Base-by-base conservation (phyloP, 2,329 filamentous ascomycete genomes). In the Kalaharituber pfeilii region DNA sequence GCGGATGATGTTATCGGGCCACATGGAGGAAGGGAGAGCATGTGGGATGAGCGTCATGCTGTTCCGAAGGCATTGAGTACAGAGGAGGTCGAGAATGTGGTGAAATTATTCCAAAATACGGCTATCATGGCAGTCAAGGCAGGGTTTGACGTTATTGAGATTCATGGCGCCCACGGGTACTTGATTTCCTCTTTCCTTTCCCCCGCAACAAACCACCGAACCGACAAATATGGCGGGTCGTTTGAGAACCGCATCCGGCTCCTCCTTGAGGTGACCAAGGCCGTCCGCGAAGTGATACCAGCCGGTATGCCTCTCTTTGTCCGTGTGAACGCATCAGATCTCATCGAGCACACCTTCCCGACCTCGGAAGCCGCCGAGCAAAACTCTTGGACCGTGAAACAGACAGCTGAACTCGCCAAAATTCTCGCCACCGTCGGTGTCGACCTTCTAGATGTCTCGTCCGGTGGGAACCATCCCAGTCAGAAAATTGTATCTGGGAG, bases 381-480 rank as follows among this genome's bases (percentile, higher is more conserved):
- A 80, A 78, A 77, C 73, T 79, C 69, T 75, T 80, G 59, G 56
- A 57, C 29, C 54, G 61, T 78, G 2, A 74, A 79, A 15, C 75
- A 89, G 53, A 80, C 78, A 0, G 72, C 78, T 27, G 71, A 71
- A 50, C 74, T 91, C 1, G 81, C 84, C 0, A 66, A 72, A 65
- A 70, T 82, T 8, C 75, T 95, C 1, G 82, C 84, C 0, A 76
- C 75, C 0, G 72, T 75, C 11, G 88, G 88, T 27, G 75, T 94
- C 44, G 88, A 95, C 66, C 71, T 94, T 15, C 73, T 94, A 27
- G 88, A 95, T 66, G 78, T 94, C 55, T 86, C 81, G 62, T 81
- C 80, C 1, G 86, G 80, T 29, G 88, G 84, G 36, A 83, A 84
- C 65, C 76, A 79, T 65, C 67, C 72, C 30, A 66, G 68, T 45